Percentiles rank a stretch among this genome's conserved stretches.
phyloP scores from a whole-genome alignment of 1,139 yeast species.

The Saccharomyces hybrid region DNA sequence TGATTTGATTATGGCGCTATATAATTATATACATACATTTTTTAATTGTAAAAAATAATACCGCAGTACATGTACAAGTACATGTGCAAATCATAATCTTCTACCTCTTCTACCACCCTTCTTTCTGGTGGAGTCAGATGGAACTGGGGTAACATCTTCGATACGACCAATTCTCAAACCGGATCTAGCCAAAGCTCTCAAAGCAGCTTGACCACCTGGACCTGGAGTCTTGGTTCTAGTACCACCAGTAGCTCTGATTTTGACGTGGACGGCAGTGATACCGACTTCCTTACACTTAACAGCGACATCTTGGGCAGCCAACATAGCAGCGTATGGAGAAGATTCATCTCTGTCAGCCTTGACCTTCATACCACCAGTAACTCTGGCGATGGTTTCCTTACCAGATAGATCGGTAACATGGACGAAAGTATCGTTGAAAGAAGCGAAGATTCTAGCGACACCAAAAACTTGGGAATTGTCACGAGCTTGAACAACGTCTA shows the following conservation, averaged over 20 bases:
- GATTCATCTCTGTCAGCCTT: conserved; percentile 99
- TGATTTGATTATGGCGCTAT: conserved; percentile 1
- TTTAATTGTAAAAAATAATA: neutral
- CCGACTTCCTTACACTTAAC: conserved; percentile 99
- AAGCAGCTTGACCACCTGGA: conserved; percentile 99
- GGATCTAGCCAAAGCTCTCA: conserved; percentile 99
- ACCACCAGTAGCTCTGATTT: conserved; percentile 99
- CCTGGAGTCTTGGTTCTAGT: conserved; percentile 99
- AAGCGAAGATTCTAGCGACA: conserved; percentile 99
- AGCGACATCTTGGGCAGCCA: conserved; percentile 99
- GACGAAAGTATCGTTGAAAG: conserved; percentile 99
- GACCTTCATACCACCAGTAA: conserved; percentile 99
- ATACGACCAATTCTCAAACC: conserved; percentile 99
- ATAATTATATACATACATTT: neutral
- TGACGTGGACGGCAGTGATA: conserved; percentile 98
- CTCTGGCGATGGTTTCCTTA: conserved; percentile 99
- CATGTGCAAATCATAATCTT: conserved; percentile 65
- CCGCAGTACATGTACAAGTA: neutral
- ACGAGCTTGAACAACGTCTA: conserved; percentile 54
- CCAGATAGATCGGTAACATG: conserved; percentile 99
- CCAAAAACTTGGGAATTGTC: conserved; percentile 99
- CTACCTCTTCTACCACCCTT: conserved; percentile 99
- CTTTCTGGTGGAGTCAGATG: conserved; percentile 99
- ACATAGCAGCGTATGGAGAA: conserved; percentile 99
- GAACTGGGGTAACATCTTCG: conserved; percentile 99